Evolutionary conservation across 768 basidiomycete species (phyloP), one percentile per base, ranked within the genome.

Genomic region (Dacryopinax primogenitus): DNA sequence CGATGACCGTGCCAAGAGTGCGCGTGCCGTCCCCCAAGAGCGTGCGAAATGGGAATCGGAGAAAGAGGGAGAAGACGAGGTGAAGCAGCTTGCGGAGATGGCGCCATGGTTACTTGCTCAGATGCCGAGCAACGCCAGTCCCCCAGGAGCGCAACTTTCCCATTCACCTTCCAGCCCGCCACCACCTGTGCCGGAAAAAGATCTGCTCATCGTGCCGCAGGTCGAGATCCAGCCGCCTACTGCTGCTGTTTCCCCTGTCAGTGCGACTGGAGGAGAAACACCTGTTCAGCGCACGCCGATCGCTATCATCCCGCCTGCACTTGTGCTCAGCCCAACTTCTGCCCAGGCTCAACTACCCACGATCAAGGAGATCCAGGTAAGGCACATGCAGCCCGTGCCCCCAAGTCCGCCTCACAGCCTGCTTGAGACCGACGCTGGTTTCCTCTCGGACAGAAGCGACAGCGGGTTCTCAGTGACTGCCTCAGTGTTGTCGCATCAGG

Each of bases 181-280:
- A 12, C 79, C 84, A 15, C 69, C 86, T 33, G 84, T 83, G 3
- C 74, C 84, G 32, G 82, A 83, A 66, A 76, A 77, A 35, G 79
- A 81, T 63, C 64, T 65, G 26, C 66, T 12, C 37, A 70, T 7
- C 9, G 30, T 58, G 4, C 51, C 51, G 51, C 51, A 58, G 4
- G 51, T 58, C 13, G 26, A 58, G 7, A 18, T 58, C 51, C 51
- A 58, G 51, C 51, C 51, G 3, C 51, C 51, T 6, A 58, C 51
- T 15, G 21, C 13, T 15, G 51, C 30, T 6, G 21, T 58, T 21
- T 58, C 51, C 51, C 51, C 51, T 6, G 32, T 21, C 51, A 30
- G 26, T 32, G 12, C 51, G 11, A 2, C 13, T 15, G 18, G 9
- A 37, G 7, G 7, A 18, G 51, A 58, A 3, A 58, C 51, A 6